Conservation (phyloP, 169 alveolate species). For the Amoebophrya sp. region DNA sequence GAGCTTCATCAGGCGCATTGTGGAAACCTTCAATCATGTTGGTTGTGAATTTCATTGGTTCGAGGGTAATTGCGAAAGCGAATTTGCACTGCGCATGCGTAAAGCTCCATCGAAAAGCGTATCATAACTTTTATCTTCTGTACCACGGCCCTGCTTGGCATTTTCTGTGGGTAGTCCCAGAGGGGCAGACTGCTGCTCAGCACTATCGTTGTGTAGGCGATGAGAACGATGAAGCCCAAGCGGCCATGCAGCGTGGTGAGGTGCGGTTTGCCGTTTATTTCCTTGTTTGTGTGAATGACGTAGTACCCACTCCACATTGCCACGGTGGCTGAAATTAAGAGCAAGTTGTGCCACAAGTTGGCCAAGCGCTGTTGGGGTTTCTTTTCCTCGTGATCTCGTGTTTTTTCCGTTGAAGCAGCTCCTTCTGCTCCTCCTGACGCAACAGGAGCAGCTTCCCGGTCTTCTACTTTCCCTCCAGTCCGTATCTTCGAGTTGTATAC, state of each 20-base stretch:
- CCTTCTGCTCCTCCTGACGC: not conserved
- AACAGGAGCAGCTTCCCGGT: not conserved
- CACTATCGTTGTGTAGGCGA: not conserved
- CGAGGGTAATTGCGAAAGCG: too few species aligned
- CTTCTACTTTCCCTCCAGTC: not conserved
- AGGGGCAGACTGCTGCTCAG: not conserved
- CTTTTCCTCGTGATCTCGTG: not conserved
- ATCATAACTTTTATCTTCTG: too few species aligned
- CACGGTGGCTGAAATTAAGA: not conserved
- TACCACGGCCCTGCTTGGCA: not conserved
- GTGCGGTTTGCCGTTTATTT: constrained; percentile 22
- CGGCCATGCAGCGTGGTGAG: not conserved
- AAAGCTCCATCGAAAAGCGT: too few species aligned
- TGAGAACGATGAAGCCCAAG: not conserved
- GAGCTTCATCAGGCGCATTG: too few species aligned
- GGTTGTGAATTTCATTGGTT: too few species aligned
- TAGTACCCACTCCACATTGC: not conserved
- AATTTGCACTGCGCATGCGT: too few species aligned
- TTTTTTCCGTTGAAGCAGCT: too few species aligned
- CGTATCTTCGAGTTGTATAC: not conserved
- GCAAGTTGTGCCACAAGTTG: not conserved
- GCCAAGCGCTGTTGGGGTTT: not conserved
- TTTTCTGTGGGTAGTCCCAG: not conserved
- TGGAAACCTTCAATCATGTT: too few species aligned
- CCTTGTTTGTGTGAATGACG: constrained; percentile 34